phyloP scores from a whole-genome alignment of 306 rosid species.

The Cucurbita moschata region DNA sequence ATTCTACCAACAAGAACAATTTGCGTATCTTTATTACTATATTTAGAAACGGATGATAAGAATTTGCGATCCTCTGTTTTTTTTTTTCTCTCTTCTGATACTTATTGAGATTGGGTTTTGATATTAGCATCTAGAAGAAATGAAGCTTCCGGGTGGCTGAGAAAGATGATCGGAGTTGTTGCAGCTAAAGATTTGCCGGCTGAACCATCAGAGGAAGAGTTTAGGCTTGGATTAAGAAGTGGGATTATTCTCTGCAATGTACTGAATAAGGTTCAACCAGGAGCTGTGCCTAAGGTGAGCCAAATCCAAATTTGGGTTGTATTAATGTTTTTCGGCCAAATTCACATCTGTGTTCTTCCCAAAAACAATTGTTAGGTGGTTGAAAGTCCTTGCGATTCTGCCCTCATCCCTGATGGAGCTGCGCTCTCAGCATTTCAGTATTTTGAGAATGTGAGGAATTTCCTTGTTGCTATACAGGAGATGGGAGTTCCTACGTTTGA shows the following conservation, averaged over 20 bases:
- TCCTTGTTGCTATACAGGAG: slow-evolving; percentile 62
- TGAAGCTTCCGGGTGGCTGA: slow-evolving; percentile 94
- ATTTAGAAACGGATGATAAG: neutral
- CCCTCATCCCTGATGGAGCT: slow-evolving; percentile 68
- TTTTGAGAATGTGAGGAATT: slow-evolving; percentile 90
- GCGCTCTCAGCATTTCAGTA: slow-evolving; percentile 84
- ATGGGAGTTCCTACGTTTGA: slow-evolving; percentile 82
- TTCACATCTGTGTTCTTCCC: neutral
- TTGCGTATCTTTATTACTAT: neutral
- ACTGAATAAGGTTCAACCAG: slow-evolving; percentile 69
- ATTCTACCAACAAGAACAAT: neutral
- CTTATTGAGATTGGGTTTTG: slow-evolving; percentile 2
- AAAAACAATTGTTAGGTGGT: slow-evolving; percentile 44
- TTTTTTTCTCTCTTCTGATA: neutral
- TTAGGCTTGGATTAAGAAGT: slow-evolving; percentile 87
- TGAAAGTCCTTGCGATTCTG: slow-evolving; percentile 81
- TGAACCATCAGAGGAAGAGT: slow-evolving; percentile 93
- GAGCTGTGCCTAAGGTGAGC: slow-evolving; percentile 71
- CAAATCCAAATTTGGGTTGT: neutral
- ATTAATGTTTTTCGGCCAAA: neutral
- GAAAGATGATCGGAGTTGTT: slow-evolving; percentile 88
- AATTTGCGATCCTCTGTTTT: neutral
- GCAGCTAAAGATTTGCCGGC: slow-evolving; percentile 96
- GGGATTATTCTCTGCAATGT: slow-evolving; percentile 89
- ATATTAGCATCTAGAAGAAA: slow-evolving; percentile 65